Conservation (phyloP, 2,329 filamentous ascomycete genomes). For the Amauroascus verrucosus region DNA sequence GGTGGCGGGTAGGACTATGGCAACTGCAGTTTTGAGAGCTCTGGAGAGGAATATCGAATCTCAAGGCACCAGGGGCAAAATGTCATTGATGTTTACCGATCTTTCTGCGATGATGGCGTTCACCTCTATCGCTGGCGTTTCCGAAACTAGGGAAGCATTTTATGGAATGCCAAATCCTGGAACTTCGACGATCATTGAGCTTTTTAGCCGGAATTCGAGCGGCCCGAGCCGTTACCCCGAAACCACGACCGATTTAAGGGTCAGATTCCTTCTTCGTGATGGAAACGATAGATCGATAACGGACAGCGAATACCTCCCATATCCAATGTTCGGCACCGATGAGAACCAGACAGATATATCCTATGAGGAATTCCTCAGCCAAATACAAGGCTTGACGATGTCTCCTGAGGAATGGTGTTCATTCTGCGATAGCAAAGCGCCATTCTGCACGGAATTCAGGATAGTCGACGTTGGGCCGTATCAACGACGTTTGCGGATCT, state of each 20-base stretch:
- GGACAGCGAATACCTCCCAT: constrained; percentile 30
- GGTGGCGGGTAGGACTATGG: constrained; percentile 37
- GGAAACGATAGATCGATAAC: constrained; percentile 35
- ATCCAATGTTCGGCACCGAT: constrained; percentile 43
- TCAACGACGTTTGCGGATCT: background rate
- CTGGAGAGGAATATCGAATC: constrained; percentile 32
- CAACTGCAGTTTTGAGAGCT: constrained; percentile 29
- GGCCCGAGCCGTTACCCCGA: constrained; percentile 30
- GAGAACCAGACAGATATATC: constrained; percentile 39
- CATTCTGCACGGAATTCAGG: constrained; percentile 39
- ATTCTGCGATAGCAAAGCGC: constrained; percentile 35
- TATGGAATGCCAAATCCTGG: constrained; percentile 41
- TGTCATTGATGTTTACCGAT: constrained; percentile 43
- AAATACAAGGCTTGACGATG: constrained; percentile 38
- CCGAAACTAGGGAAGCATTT: constrained; percentile 35
- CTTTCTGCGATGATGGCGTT: constrained; percentile 44
- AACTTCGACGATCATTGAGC: constrained; percentile 43
- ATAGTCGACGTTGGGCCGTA: background rate
- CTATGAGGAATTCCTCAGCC: constrained; percentile 42
- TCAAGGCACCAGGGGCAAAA: constrained; percentile 32
- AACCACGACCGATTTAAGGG: constrained; percentile 38
- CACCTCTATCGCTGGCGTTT: constrained; percentile 38
- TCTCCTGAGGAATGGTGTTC: constrained; percentile 43
- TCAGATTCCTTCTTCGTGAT: constrained; percentile 50
- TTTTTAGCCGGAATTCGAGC: constrained; percentile 37